Evolutionary conservation across 306 rosid species (phyloP).

Genomic region (Quercus engelmannii): DNA sequence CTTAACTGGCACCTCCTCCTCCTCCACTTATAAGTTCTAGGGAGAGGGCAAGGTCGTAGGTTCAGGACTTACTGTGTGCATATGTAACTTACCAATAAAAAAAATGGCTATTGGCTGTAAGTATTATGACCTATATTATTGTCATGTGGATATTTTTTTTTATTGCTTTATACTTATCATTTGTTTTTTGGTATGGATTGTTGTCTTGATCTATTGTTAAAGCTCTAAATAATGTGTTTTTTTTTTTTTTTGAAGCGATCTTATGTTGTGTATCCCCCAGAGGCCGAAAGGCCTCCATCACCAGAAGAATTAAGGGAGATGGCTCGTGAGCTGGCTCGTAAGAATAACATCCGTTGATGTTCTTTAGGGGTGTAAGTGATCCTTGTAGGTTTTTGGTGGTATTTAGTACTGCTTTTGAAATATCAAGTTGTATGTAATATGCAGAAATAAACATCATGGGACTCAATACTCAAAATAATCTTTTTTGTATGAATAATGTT

Average conservation of each 20-base stretch:
- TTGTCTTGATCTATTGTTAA: not conserved
- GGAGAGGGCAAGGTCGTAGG: too few species aligned
- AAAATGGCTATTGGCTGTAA: too few species aligned
- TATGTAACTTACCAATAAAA: too few species aligned
- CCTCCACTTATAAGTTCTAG: too few species aligned
- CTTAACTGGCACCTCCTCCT: too few species aligned
- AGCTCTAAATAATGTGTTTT: not conserved
- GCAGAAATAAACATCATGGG: not conserved
- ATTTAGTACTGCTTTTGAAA: not conserved
- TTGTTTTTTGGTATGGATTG: slow-evolving; percentile 1
- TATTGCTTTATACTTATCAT: not conserved
- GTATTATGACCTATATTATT: not conserved
- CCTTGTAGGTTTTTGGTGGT: not conserved
- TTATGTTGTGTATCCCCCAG: slow-evolving; percentile 71
- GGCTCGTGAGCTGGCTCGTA: slow-evolving; percentile 73
- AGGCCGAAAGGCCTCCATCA: slow-evolving; percentile 71
- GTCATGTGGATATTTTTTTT: not conserved
- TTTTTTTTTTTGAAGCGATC: slow-evolving; percentile 42
- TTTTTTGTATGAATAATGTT: not conserved
- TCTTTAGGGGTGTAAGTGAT: slow-evolving; percentile 4
- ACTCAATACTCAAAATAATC: not conserved
- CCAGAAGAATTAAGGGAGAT: slow-evolving; percentile 79
- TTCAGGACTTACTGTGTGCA: too few species aligned
- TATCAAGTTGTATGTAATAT: not conserved
- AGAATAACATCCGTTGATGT: slow-evolving; percentile 47